phyloP scores from a whole-genome alignment of 345 rosid species.

The Arabidopsis suecica region DNA sequence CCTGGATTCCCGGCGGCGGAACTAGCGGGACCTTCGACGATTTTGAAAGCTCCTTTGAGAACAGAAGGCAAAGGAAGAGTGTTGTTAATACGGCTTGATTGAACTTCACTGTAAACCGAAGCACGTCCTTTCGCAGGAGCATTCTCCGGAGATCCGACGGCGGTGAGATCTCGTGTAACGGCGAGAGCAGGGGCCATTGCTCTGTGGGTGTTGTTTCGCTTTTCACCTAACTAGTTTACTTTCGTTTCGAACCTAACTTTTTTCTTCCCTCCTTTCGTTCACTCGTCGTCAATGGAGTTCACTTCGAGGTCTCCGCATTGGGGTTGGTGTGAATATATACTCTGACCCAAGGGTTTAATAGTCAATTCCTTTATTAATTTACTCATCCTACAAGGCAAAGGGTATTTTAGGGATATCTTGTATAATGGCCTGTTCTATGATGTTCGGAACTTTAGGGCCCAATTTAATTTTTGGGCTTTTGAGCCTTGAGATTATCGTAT shows the following conservation, averaged over 20 bases:
- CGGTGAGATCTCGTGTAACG: conserved; percentile 48
- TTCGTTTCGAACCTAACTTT: conserved; percentile 9
- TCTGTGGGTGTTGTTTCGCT: background rate
- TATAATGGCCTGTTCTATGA: background rate
- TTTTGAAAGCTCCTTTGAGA: conserved; percentile 61
- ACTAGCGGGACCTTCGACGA: conserved; percentile 89
- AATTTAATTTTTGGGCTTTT: background rate
- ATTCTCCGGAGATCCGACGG: conserved; percentile 43
- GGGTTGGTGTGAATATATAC: conserved; percentile 45
- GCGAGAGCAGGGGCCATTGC: conserved; percentile 71
- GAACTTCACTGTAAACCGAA: conserved; percentile 87
- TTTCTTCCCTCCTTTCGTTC: conserved; percentile 29
- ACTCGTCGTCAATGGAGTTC: conserved; percentile 32
- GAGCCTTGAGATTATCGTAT: background rate
- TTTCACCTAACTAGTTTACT: conserved; percentile 24
- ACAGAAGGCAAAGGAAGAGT: conserved; percentile 86
- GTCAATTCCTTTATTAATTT: conserved; percentile 6
- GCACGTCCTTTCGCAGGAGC: conserved; percentile 61
- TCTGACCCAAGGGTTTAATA: conserved; percentile 3
- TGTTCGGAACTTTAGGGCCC: background rate
- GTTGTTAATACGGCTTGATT: conserved; percentile 75
- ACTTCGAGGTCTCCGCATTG: conserved; percentile 48
- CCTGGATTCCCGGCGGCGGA: conserved; percentile 98
- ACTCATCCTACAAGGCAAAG: conserved; percentile 42
- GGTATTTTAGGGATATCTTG: background rate